phyloP scores from a whole-genome alignment of 2,329 filamentous ascomycete genomes.

The Remersonia thermophila region DNA sequence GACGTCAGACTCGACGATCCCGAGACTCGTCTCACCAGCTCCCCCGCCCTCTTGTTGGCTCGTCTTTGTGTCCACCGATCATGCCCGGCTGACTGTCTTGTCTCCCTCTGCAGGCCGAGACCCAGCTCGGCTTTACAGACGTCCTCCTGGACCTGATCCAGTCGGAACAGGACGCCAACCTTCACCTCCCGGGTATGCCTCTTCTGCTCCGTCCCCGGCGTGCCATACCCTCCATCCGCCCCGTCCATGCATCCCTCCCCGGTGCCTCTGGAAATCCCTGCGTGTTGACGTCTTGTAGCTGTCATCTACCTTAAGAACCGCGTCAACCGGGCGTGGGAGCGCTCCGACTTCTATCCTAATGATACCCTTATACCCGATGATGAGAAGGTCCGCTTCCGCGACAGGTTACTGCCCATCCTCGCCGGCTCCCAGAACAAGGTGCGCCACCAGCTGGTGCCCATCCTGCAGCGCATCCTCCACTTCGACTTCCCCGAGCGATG shows the following conservation, averaged over 20 bases:
- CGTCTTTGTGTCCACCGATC: too few relatives aligned
- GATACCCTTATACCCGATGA: conserved; percentile 71
- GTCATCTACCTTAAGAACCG: conserved; percentile 98
- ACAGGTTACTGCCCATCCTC: conserved; percentile 79
- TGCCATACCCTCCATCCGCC: conserved; percentile 18
- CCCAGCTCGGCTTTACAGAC: conserved; percentile 79
- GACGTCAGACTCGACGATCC: too few relatives aligned
- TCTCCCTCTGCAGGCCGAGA: conserved; percentile 57
- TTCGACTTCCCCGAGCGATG: conserved; percentile 90
- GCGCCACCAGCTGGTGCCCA: conserved; percentile 84
- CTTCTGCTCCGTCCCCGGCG: conserved; percentile 6
- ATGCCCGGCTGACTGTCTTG: too few relatives aligned
- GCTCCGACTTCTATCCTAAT: conserved; percentile 59
- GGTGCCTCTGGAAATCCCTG: not conserved
- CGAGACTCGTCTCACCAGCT: conserved; percentile 1
- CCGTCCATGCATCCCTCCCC: conserved; percentile 1
- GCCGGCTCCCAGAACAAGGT: conserved; percentile 69
- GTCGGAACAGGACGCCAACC: conserved; percentile 70
- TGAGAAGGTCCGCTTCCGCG: conserved; percentile 77
- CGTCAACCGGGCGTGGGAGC: conserved; percentile 83
- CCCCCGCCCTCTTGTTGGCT: conserved; percentile 6
- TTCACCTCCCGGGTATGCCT: conserved; percentile 76
- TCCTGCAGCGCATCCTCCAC: conserved; percentile 91
- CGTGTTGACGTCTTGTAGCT: conserved; percentile 39
- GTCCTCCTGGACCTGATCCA: conserved; percentile 84